Evolutionary conservation across 805 yeast genomes (phyloP), one percentile per base, ranked within the genome.

Genomic region (Danielozyma ontarioensis): DNA sequence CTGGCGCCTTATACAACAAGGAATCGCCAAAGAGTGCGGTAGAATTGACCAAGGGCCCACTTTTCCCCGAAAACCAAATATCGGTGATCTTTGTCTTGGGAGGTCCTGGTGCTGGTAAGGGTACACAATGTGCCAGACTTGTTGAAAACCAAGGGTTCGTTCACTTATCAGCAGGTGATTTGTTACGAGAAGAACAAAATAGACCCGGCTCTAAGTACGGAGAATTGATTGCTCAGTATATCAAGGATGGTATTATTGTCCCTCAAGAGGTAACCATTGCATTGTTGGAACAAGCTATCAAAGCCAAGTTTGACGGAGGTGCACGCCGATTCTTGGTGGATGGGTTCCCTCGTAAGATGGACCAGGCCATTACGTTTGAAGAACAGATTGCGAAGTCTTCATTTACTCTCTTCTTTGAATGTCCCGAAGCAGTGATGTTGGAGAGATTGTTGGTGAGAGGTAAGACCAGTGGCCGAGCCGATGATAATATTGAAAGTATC

Each of bases 271-370:
- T 90, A 35, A 93, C 98, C 2, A 72, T 90, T 46, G 90, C 86
- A 1, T 65, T 90, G 36, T 71, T 90, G 51, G 75, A 81, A 49
- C 80, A 83, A 41, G 95, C 96, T 7, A 88, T 90, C 62, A 50
- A 63, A 25, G 80, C 72, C 22, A 62, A 72, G 31, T 55, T 58
- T 42, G 28, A 37, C 14, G 53, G 67, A n/a, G 81, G 83, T 12
- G 68, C 62, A 16, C 70, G 69, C 33, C 77, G 77, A 46, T 90
- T 89, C 57, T 66, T 90, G 49, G 79, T 90, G 33, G 98, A 90
- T 57, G 98, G 98, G 1, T 90, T 93, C 74, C 98, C 98, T 31
- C 76, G 97, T 57, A 87, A 89, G 57, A 90, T 93, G 97, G 97
- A 93, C 62, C 98, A 90, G 67, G 97, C 97, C 0, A 39, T 83